Conservation (phyloP, 257 asterid species). For the Cruciata laevipes region DNA sequence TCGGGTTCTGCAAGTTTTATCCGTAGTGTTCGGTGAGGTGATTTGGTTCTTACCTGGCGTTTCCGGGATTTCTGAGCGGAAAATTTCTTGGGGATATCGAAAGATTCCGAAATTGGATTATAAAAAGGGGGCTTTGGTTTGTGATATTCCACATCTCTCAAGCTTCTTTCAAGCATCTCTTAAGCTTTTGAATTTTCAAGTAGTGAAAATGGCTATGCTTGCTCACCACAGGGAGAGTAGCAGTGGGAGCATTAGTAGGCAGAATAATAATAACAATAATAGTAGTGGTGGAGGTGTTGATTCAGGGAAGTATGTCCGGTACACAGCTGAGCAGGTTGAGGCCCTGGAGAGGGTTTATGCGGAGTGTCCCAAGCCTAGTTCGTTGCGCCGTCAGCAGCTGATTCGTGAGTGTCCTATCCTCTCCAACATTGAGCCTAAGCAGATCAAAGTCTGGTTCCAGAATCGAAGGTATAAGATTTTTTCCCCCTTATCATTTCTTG, state of each 20-base stretch:
- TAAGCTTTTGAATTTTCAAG: not conserved
- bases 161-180: conserved; percentile 2
- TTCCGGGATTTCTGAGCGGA: too few species aligned
- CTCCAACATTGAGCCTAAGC: conserved; percentile 80
- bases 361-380: conserved; percentile 89
- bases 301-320: conserved; percentile 78
- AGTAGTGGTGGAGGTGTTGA: conserved; percentile 31
- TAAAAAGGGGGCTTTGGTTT: not conserved
- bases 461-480: conserved; percentile 56
- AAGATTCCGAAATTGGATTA: conserved; percentile 31
- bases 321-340: conserved; percentile 90
- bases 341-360: conserved; percentile 88
- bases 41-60: conserved; percentile 50
- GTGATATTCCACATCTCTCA: not conserved
- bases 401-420: conserved; percentile 81
- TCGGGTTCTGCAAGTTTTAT: conserved; percentile 24
- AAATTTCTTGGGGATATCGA: conserved; percentile 34
- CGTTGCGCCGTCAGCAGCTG: conserved; percentile 80
- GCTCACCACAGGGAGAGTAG: conserved; percentile 74
- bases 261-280: conserved; percentile 11
- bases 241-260: conserved; percentile 68
- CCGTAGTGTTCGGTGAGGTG: conserved; percentile 55
- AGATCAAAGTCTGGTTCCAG: conserved; percentile 96
- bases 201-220: conserved; percentile 75
- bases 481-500: not conserved